Evolutionary conservation across 768 basidiomycete genomes (phyloP), one percentile per base, ranked within the genome.

Genomic region (Leccinum arenicola): DNA sequence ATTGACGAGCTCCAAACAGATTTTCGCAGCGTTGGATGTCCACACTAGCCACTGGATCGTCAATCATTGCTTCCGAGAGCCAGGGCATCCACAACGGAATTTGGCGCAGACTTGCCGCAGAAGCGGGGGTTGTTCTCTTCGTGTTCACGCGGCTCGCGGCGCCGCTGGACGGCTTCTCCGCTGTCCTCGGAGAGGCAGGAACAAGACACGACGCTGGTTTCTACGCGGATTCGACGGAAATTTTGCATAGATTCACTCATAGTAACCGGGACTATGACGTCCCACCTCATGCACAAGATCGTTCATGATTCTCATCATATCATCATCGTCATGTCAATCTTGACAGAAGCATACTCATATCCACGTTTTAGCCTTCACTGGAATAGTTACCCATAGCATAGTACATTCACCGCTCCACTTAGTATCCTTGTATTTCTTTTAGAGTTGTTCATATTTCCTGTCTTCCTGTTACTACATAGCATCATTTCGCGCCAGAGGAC

Each of bases 11-110:
- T 4, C 23, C 25, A 25, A 19, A 40, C 38, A 66, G 64, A 51
- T 79, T 49, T 73, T 87, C 17, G 84, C 84, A 21, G 85, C 86
- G 1, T 70, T 87, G 21, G 86, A 87, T 64, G 79, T 82, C 7
- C 77, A 82, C 55, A 83, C 82, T 4, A 74, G 78, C 7, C 74
- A 77, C 52, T 82, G 72, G 72, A 78, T 84, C 27, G 27, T 27
- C 27, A 27, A 27, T 27, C 27, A 27, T 7, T 27, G 27, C 27
- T 27, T 27, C 27, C 27, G 27, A 27, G 27, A 49, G 38, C 50
- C 21, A 57, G 21, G 23, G 52, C 66, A 33, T 54, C 68, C 29
- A 53, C 58, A 25, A 52, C 62, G 12, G 69, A 70, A 52, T 70
- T 73, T 51, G 74, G 69, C 50, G 49, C 59, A 11, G 64, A 62